These are phyloP conservation scores for Fusarium austroafricanum DNA, from an alignment of 2,329 filamentous ascomycete genomes.

Conservation along the genomic window DNA sequence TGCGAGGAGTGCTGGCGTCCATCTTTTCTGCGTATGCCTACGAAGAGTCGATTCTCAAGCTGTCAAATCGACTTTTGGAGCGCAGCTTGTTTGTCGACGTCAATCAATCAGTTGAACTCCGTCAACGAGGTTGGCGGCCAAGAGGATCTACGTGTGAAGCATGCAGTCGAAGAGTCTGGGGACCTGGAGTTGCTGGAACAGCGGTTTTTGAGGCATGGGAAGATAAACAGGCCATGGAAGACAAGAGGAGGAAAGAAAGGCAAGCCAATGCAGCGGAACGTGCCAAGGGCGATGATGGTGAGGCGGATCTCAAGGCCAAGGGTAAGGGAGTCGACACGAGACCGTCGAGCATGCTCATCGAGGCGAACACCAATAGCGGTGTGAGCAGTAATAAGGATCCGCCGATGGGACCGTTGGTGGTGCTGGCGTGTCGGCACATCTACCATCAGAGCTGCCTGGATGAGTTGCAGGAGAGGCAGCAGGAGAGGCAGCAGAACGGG, in stretches of 20 bases:
- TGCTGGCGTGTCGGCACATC: slow-evolving; percentile 77
- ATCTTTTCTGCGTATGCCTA: slow-evolving; percentile 97
- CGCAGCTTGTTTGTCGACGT: slow-evolving; percentile 90
- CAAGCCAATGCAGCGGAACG: slow-evolving; percentile 53
- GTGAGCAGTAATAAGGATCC: slow-evolving; percentile 53
- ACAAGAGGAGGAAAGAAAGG: slow-evolving; percentile 57
- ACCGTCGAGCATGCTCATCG: slow-evolving; percentile 56
- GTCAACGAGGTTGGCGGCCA: slow-evolving; percentile 90
- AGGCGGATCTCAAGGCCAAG: slow-evolving; percentile 54
- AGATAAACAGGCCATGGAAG: slow-evolving; percentile 64
- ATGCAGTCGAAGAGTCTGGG: slow-evolving; percentile 87
- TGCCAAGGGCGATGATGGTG: slow-evolving; percentile 52
- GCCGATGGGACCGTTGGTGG: slow-evolving; percentile 72
- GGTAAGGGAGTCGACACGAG: slow-evolving; percentile 58
- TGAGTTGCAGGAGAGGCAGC: slow-evolving; percentile 67
- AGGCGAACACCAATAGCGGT: slow-evolving; percentile 42
- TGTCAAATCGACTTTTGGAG: slow-evolving; percentile 89
- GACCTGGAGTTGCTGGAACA: slow-evolving; percentile 78
- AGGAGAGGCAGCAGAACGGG: slow-evolving; percentile 63
- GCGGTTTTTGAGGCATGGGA: slow-evolving; percentile 88
- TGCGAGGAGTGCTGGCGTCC: slow-evolving; percentile 84
- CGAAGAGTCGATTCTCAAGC: slow-evolving; percentile 86
- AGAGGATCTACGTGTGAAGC: slow-evolving; percentile 88
- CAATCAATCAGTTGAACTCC: slow-evolving; percentile 75
- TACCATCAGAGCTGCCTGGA: slow-evolving; percentile 78